Conservation (phyloP, 2,329 filamentous ascomycete genomes). For the Neospermospora avenae region DNA sequence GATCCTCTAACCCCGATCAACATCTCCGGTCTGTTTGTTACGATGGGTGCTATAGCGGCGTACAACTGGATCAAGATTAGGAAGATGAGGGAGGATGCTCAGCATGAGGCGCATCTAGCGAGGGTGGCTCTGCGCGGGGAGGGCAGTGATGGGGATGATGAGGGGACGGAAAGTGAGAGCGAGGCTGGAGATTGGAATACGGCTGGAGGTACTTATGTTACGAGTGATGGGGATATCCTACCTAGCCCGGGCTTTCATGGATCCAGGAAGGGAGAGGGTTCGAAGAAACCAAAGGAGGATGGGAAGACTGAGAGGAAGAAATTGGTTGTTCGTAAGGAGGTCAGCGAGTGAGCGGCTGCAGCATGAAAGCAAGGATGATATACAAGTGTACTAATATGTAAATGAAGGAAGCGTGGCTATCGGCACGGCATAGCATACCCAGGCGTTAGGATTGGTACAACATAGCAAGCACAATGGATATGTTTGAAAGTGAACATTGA, state of each 20-base stretch:
- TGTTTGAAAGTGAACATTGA: not conserved
- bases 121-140: conserved; percentile 17
- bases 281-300: not conserved
- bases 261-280: not conserved
- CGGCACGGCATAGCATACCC: conserved; percentile 2
- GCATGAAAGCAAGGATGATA: not conserved
- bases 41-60: conserved; percentile 77
- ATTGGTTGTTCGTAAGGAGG: not conserved
- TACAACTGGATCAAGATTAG: conserved; percentile 96
- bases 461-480: not conserved
- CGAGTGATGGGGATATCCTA: conserved; percentile 32
- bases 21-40: conserved; percentile 80
- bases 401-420: not conserved
- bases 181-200: conserved; percentile 28
- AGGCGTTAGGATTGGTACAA: not conserved
- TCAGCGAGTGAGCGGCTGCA: not conserved
- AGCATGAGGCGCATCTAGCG: conserved; percentile 44
- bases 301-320: conserved; percentile 1
- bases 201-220: conserved; percentile 26
- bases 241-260: conserved; percentile 15
- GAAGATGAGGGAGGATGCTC: conserved; percentile 80
- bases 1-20: conserved; percentile 87
- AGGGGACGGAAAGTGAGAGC: conserved; percentile 10
- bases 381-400: not conserved
- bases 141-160: conserved; percentile 24